Evolutionary conservation across 768 basidiomycete genomes (phyloP).

Genomic region (Suillus tomentosus): DNA sequence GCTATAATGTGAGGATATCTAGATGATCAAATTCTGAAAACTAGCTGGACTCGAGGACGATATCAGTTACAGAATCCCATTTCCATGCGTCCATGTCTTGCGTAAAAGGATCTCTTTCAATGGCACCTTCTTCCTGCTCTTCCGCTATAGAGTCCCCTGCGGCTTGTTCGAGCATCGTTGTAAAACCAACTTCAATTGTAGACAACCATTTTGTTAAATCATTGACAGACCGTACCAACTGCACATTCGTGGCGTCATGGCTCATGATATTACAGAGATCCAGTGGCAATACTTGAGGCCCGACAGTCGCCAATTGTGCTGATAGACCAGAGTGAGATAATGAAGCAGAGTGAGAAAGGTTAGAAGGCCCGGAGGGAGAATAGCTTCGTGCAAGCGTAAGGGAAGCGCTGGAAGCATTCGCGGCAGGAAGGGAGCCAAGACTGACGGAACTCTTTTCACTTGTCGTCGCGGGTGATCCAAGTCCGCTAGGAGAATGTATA

Average conservation of each 20-base stretch:
- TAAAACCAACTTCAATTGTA: conserved; percentile 71
- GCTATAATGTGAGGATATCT: conserved; percentile 7
- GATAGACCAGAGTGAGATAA: conserved; percentile 38
- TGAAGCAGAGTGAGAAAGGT: conserved; percentile 33
- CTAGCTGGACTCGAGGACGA: conserved; percentile 13
- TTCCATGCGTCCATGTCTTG: conserved; percentile 13
- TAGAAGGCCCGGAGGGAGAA: conserved; percentile 31
- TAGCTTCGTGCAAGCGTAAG: conserved; percentile 39
- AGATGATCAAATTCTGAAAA: neutral
- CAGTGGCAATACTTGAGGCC: conserved; percentile 61
- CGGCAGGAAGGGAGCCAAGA: conserved; percentile 30
- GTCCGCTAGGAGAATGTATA: conserved; percentile 40
- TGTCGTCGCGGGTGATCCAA: conserved; percentile 31
- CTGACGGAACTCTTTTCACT: conserved; percentile 24
- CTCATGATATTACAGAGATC: conserved; percentile 62
- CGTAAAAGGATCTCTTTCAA: conserved; percentile 23
- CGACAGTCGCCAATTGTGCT: conserved; percentile 29
- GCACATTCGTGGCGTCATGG: conserved; percentile 60
- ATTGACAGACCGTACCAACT: conserved; percentile 73
- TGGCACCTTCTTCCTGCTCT: conserved; percentile 53
- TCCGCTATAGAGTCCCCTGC: conserved; percentile 60
- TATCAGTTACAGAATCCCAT: conserved; percentile 22
- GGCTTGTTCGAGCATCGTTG: conserved; percentile 59
- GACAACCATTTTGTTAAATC: conserved; percentile 78
- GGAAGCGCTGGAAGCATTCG: conserved; percentile 41